Evolutionary conservation across 2,329 filamentous ascomycete genomes (phyloP).

Genomic region (Cryoendolithus antarcticus): DNA sequence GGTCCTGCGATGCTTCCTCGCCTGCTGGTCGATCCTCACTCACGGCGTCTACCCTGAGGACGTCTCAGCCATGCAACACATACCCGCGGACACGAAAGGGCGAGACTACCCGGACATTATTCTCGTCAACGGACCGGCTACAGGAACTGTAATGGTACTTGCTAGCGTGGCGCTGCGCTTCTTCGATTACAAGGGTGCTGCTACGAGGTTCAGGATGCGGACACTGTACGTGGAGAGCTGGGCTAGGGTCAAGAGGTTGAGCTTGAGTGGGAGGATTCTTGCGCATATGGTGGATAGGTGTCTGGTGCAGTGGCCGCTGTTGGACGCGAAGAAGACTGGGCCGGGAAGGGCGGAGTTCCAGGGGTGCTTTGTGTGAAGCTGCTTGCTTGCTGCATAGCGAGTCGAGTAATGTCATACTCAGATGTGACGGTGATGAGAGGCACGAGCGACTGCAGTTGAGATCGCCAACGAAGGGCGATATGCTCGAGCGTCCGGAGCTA

Average conservation of each 20-base stretch:
- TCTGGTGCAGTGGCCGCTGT: constrained; percentile 65
- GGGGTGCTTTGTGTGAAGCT: constrained; percentile 4
- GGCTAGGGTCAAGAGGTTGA: constrained; percentile 71
- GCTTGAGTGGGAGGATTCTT: constrained; percentile 71
- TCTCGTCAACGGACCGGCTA: constrained; percentile 79
- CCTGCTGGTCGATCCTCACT: constrained; percentile 46
- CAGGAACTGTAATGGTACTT: constrained; percentile 62
- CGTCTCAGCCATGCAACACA: no score
- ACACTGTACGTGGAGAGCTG: constrained; percentile 86
- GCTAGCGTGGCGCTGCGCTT: constrained; percentile 44
- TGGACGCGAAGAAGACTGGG: constrained; percentile 30
- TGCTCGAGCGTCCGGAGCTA: no score
- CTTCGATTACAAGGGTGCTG: constrained; percentile 28
- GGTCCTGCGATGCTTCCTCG: constrained; percentile 51
- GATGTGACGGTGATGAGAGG: no score
- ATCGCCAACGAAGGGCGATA: no score
- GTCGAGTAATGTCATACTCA: no score
- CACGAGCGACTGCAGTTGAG: no score
- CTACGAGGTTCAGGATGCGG: constrained; percentile 45
- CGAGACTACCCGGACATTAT: constrained; percentile 57
- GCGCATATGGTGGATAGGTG: constrained; percentile 61
- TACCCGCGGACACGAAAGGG: constrained; percentile 1
- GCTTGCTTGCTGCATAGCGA: neutral
- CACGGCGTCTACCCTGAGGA: constrained; percentile 6
- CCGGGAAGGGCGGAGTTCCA: constrained; percentile 4